Evolutionary conservation across 2,329 filamentous ascomycete genomes (phyloP).

Genomic region (Basipetospora chlamydospora): DNA sequence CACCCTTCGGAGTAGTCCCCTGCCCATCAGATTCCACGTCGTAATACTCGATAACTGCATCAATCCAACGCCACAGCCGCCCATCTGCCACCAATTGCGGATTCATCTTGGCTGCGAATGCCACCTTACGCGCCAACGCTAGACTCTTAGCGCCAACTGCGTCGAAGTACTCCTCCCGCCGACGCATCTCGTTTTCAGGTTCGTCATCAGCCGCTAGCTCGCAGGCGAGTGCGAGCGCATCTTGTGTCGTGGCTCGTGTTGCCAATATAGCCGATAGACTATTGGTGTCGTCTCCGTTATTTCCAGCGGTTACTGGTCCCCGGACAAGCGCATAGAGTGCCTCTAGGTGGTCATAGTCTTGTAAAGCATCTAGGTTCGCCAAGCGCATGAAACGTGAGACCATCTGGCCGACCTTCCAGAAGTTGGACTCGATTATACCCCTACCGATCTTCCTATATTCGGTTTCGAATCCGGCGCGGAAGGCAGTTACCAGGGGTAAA

Average conservation of each 20-base stretch:
- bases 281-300: slow-evolving; percentile 7
- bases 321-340: slow-evolving; percentile 7
- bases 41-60: slow-evolving; percentile 10
- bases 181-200: slow-evolving; percentile 8
- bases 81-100: slow-evolving; percentile 9
- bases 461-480: slow-evolving; percentile 8
- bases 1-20: not conserved
- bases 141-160: slow-evolving; percentile 8
- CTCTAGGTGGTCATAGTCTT: slow-evolving; percentile 9
- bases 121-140: slow-evolving; percentile 9
- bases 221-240: slow-evolving; percentile 7
- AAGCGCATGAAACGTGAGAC: slow-evolving; percentile 9
- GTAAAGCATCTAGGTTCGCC: slow-evolving; percentile 8
- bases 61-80: slow-evolving; percentile 10
- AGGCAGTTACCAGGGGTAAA: slow-evolving; percentile 8
- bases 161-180: slow-evolving; percentile 9
- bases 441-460: slow-evolving; percentile 6
- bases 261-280: slow-evolving; percentile 7
- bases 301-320: slow-evolving; percentile 5
- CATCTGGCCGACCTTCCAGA: slow-evolving; percentile 9
- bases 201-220: slow-evolving; percentile 9
- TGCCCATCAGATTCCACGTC: slow-evolving; percentile 7
- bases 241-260: slow-evolving; percentile 7
- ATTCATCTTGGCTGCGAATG: slow-evolving; percentile 8
- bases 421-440: slow-evolving; percentile 6